These are phyloP conservation scores for Laguncularia racemosa DNA, from an alignment of 345 rosid species.

Conservation along the genomic window DNA sequence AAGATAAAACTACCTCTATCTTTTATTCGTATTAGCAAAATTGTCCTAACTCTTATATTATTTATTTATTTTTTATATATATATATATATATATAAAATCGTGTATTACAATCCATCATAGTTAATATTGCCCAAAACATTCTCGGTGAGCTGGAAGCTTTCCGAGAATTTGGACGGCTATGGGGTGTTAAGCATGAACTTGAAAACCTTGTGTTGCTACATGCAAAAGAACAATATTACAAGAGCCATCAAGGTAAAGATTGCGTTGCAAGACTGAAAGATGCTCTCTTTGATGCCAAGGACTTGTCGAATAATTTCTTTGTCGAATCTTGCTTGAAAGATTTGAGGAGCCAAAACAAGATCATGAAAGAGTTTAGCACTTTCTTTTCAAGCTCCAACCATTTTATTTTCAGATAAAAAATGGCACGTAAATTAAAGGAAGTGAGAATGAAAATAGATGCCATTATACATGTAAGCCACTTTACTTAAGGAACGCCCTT, in stretches of 20 bases:
- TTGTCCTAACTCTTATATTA: too few species aligned
- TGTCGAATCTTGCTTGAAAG: constrained; percentile 2
- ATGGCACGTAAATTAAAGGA: neutral
- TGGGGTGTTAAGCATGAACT: constrained; percentile 5
- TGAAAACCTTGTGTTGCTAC: constrained; percentile 4
- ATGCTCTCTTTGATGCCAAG: constrained; percentile 18
- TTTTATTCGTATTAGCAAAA: too few species aligned
- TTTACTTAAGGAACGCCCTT: neutral
- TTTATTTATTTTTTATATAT: too few species aligned
- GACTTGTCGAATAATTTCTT: constrained; percentile 29
- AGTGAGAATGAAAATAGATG: neutral
- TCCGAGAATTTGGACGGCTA: too few species aligned
- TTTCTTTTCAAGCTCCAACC: constrained; percentile 5
- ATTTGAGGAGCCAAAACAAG: neutral
- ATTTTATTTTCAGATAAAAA: neutral
- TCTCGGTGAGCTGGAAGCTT: too few species aligned
- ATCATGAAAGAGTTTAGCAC: neutral
- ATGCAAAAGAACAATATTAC: constrained; percentile 8
- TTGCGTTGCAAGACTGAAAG: constrained; percentile 24
- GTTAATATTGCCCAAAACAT: too few species aligned
- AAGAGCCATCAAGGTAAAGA: neutral
- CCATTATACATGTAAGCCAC: neutral
- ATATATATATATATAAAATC: too few species aligned
- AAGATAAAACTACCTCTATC: too few species aligned
- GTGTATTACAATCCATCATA: too few species aligned